Base-by-base conservation (phyloP, 1,284 basidiomycete species). In the Hymenochaete sp. region DNA sequence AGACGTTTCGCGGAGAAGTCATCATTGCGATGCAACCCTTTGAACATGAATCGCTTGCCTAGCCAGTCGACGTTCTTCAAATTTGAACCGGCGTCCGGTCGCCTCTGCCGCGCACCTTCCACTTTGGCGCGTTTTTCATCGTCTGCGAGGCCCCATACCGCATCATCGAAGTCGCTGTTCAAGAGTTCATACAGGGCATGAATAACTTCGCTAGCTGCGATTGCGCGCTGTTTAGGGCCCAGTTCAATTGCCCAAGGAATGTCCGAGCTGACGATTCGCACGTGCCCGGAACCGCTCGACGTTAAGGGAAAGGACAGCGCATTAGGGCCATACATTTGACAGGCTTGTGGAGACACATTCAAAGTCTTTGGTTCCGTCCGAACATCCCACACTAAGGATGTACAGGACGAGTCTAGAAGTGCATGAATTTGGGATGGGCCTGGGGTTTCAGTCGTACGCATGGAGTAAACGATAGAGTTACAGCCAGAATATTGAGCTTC, bases 31-130 rank as follows among this genome's bases (percentile, higher is more conserved):
- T 50, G 45, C 32, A 55, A 35, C 18, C 53, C 53, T 36, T 45
- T 51, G 41, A 53, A 53, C 52, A 55, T 53, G 32, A 38, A 53
- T 28, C 52, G 46, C 32, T 52, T 46, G 24, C 52, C 54, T 13
- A 55, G 40, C 45, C 48, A 52, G 25, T 55, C 54, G 2, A 52
- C 54, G 27, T 51, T 47, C 25, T 47, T 38, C 19, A 53, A 41
- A 9, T 44, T 37, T 36, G 36, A 38, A 26, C 43, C 49, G 14
- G 44, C 11, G 4, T 45, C 44, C 5, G 32, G 6, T n/a, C 48
- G 41, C 11, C 39, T 42, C 33, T 42, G 42, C 40, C 44, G 33
- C 4, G 44, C 42, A 2, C 52, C 50, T 46, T 41, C 44, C n/a
- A 45, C 50, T 22, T 47, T 51, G 18, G 52, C 50, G 31, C 53